Conservation (phyloP, 176 grass and related monocot species). For the Leersia perrieri region DNA sequence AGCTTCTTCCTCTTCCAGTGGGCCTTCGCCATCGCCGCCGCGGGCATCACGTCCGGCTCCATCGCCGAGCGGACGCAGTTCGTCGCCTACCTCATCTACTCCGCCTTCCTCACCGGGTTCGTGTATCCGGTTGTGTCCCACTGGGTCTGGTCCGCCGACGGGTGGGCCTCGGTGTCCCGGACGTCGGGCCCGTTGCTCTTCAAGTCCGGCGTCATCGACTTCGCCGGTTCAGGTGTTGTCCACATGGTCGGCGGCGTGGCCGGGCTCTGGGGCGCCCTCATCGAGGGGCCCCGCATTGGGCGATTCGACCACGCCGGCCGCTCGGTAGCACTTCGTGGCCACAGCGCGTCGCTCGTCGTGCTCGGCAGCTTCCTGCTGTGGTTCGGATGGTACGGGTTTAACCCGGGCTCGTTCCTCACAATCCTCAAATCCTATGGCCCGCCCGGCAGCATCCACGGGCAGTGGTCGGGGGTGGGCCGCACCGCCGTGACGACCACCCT, state of each 20-base stretch:
- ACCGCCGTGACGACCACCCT: slow-evolving; percentile 70
- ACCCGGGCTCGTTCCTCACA: slow-evolving; percentile 62
- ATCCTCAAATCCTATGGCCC: slow-evolving; percentile 62
- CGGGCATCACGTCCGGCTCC: slow-evolving; percentile 85
- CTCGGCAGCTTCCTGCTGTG: slow-evolving; percentile 67
- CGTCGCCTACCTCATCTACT: slow-evolving; percentile 79
- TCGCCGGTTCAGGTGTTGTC: slow-evolving; percentile 68
- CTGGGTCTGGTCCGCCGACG: slow-evolving; percentile 73
- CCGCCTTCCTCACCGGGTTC: slow-evolving; percentile 85
- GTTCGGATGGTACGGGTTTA: slow-evolving; percentile 79
- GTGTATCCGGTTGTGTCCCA: slow-evolving; percentile 89
- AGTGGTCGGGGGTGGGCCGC: slow-evolving; percentile 73
- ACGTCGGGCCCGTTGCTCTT: slow-evolving; percentile 43
- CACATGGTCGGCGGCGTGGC: slow-evolving; percentile 79
- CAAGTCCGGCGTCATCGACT: slow-evolving; percentile 68
- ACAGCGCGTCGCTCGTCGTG: slow-evolving; percentile 71
- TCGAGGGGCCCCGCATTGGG: slow-evolving; percentile 69
- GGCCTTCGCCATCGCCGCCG: slow-evolving; percentile 92
- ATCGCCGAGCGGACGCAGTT: slow-evolving; percentile 95
- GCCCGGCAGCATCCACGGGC: slow-evolving; percentile 46
- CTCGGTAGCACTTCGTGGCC: slow-evolving; percentile 55
- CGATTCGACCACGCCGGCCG: slow-evolving; percentile 61
- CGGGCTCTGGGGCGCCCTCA: slow-evolving; percentile 63
- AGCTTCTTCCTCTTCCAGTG: slow-evolving; percentile 84
- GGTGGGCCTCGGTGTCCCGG: slow-evolving; percentile 53